These are phyloP conservation scores for Sporothrix curviconia DNA, from an alignment of 2,329 filamentous ascomycete species.

Conservation along the genomic window DNA sequence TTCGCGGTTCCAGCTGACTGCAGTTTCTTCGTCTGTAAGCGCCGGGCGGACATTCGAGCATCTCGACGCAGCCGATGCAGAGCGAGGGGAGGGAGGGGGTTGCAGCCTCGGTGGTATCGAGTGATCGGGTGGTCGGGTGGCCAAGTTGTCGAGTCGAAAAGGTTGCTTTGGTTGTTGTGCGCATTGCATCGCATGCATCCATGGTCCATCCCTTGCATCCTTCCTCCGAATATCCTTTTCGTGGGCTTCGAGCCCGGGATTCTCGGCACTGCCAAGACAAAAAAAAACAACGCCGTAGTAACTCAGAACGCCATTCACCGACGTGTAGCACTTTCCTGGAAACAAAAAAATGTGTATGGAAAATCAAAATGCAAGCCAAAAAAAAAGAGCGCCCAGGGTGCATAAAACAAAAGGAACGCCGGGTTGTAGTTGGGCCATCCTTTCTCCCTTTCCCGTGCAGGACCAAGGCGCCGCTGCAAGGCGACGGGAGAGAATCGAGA, in stretches of 20 bases:
- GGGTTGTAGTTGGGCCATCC: neutral
- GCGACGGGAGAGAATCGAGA: neutral
- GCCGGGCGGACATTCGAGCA: too few species aligned
- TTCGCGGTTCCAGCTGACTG: too few species aligned
- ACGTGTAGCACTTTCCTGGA: too few species aligned
- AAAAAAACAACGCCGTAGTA: neutral
- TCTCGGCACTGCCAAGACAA: too few species aligned
- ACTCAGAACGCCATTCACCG: neutral
- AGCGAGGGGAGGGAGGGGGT: neutral
- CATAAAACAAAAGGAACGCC: neutral
- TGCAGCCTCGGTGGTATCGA: neutral
- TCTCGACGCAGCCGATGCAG: neutral
- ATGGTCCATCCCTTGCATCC: too few species aligned
- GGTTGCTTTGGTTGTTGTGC: neutral
- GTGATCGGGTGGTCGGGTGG: neutral
- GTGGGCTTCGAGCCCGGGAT: too few species aligned
- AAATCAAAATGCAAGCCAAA: neutral
- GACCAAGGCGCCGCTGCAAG: neutral
- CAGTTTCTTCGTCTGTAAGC: slow-evolving; percentile 11
- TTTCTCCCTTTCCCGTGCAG: too few species aligned
- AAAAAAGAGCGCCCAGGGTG: too few species aligned
- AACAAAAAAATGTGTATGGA: too few species aligned
- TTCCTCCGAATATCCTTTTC: too few species aligned
- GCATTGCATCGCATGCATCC: neutral
- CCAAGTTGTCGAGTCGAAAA: too few species aligned